phyloP scores from a whole-genome alignment of 768 basidiomycete genomes.

The Trametes maxima region DNA sequence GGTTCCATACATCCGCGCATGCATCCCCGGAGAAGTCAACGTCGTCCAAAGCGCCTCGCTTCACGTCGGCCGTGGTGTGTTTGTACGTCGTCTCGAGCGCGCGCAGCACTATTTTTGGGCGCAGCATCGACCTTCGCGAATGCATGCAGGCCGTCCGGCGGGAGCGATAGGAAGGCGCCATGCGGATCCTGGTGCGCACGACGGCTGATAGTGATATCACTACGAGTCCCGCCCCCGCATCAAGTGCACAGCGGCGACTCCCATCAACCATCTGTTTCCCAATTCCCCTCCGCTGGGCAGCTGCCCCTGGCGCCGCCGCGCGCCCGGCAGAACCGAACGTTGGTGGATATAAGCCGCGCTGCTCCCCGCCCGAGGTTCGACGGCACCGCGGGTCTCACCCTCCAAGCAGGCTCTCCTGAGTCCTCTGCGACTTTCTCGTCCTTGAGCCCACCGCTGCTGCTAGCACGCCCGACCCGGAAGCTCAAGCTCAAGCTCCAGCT shows the following conservation, averaged over 20 bases:
- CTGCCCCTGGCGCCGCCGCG: background rate
- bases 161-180: slow-evolving; percentile 1
- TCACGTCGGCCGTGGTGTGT: too few species aligned
- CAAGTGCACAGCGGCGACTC: background rate
- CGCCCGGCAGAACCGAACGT: slow-evolving; percentile 5
- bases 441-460: background rate
- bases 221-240: background rate
- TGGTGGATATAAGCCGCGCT: background rate
- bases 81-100: too few species aligned
- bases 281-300: too few species aligned
- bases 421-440: background rate
- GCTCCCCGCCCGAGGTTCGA: too few species aligned
- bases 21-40: too few species aligned
- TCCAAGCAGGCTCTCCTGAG: background rate
- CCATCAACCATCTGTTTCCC: background rate
- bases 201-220: background rate
- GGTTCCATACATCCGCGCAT: too few species aligned
- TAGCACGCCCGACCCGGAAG: background rate
- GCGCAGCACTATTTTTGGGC: too few species aligned
- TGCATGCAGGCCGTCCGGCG: background rate
- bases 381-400: too few species aligned
- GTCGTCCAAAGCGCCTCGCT: too few species aligned
- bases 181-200: background rate
- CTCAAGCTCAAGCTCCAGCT: too few species aligned
- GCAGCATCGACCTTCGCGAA: too few species aligned